These are phyloP conservation scores for Lepraria neglecta DNA, from an alignment of 495 filamentous ascomycete species.

Conservation along the genomic window DNA sequence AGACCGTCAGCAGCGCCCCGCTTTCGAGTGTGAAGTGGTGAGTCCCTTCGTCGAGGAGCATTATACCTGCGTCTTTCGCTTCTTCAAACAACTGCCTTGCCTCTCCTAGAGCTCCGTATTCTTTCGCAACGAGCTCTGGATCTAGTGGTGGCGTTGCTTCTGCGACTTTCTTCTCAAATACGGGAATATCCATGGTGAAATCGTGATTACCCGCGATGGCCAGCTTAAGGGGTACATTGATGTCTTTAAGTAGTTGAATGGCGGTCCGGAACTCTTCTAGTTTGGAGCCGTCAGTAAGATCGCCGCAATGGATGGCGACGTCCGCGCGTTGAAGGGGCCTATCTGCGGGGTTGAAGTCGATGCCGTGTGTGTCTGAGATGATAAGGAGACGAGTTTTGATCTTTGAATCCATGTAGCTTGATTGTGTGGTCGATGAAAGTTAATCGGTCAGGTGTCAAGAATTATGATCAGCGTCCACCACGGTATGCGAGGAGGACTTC, in stretches of 20 bases:
- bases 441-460: too few species aligned
- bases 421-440: too few species aligned
- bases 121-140: constrained; percentile 25
- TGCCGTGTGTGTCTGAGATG: constrained; percentile 53
- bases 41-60: constrained; percentile 56
- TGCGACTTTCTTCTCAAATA: constrained; percentile 31
- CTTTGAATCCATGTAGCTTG: too few species aligned
- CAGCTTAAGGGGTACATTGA: constrained; percentile 59
- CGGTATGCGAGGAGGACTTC: too few species aligned
- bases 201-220: constrained; percentile 74
- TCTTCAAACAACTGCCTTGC: constrained; percentile 28
- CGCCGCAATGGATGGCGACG: constrained; percentile 63
- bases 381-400: constrained; percentile 46
- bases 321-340: constrained; percentile 43
- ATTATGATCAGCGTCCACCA: too few species aligned
- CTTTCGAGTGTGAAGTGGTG: constrained; percentile 49
- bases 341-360: constrained; percentile 25
- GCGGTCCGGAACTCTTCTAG: constrained; percentile 46
- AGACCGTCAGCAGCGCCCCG: constrained; percentile 54
- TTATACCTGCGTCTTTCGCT: constrained; percentile 42
- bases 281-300: constrained; percentile 55
- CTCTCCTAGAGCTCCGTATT: constrained; percentile 35
- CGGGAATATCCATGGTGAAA: constrained; percentile 50
- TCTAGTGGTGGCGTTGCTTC: constrained; percentile 30
- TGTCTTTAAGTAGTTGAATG: constrained; percentile 43